Percentiles rank a stretch among this genome's conserved stretches.
phyloP scores from a whole-genome alignment of 116 monocot species.

The Phalaenopsis hybrid region DNA sequence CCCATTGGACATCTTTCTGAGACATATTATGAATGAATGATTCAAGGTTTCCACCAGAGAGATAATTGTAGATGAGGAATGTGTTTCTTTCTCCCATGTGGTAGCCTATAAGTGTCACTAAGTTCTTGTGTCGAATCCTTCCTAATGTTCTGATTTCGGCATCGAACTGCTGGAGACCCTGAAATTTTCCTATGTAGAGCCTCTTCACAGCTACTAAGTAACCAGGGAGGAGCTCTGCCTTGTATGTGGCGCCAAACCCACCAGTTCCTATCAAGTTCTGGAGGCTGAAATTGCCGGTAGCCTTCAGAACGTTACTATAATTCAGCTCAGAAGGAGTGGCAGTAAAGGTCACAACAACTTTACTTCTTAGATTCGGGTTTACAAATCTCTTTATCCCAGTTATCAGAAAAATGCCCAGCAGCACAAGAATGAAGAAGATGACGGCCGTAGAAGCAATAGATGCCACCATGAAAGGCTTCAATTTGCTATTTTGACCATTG shows the following conservation, averaged over 20 bases:
- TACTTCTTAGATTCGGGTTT: constrained; percentile 23
- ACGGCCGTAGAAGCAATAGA: constrained; percentile 25
- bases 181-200: constrained; percentile 50
- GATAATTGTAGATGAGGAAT: constrained; percentile 60
- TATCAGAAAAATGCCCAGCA: constrained; percentile 29
- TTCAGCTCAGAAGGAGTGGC: constrained; percentile 42
- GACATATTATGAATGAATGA: constrained; percentile 46
- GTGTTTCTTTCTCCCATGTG: constrained; percentile 56
- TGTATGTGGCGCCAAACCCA: constrained; percentile 65
- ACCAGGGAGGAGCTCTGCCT: constrained; percentile 43
- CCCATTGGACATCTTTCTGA: constrained; percentile 21
- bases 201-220: constrained; percentile 62
- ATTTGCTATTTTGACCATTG: constrained; percentile 3
- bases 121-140: constrained; percentile 50
- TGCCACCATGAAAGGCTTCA: constrained; percentile 26
- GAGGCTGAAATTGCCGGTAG: constrained; percentile 58
- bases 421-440: constrained; percentile 27
- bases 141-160: constrained; percentile 63
- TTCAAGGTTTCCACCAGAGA: constrained; percentile 55
- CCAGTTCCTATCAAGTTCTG: constrained; percentile 63
- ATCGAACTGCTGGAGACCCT: constrained; percentile 63
- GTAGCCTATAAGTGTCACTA: constrained; percentile 61
- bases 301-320: constrained; percentile 40
- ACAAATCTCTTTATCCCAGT: constrained; percentile 22
- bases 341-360: constrained; percentile 44